Base-by-base conservation (phyloP, 2,329 filamentous ascomycete species). In the Thielaviopsis ethacetica region DNA sequence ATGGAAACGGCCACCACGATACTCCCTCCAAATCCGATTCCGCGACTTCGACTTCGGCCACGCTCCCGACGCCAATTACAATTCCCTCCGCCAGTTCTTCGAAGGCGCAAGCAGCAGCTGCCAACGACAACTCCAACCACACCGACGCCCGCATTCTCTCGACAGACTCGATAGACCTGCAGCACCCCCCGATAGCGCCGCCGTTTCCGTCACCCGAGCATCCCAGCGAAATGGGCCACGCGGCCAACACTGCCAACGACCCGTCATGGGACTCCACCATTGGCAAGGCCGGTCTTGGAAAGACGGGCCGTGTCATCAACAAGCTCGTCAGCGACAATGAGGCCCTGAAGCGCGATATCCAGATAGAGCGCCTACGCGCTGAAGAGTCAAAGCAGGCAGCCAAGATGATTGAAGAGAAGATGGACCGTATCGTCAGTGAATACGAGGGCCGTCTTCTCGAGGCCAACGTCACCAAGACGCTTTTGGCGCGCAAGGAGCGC, bases 261-360 rank as follows among this genome's bases (percentile, higher is more conserved):
- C 60, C 60, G 24, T 62, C 56, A 67, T 84, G 82, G 80, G 83
- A 85, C 66, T 81, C 82, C 30, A 83, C 83, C 2, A 78, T 86
- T 53, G 84, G 84, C 64, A 84, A 84, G 66, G 83, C 84, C 7
- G 83, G 81, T 2, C 72, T 85, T 2, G 85, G 85, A 51, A 89
- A 89, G 73, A 88, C 84, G 10, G 85, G 85, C 9, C 77, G 85
- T 38, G 85, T 89, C 57, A 91, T 93, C 69, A 88, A 93, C 71
- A 82, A 83, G 66, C 78, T 93, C 58, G 87, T 89, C 67, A 83
- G 84, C 57, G 87, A 91, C 67, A 90, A 90, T 64, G 87, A 91
- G 66, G 78, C 83, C 49, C 74, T 91, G 53, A 86, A 86, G 65
- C 79, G 86, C 57, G 86, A 91, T 63, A 75, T 87, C 60, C 76